Evolutionary conservation across 805 yeast species (phyloP), one percentile per base, ranked within the genome.

Genomic region (Nakazawaea holstii): DNA sequence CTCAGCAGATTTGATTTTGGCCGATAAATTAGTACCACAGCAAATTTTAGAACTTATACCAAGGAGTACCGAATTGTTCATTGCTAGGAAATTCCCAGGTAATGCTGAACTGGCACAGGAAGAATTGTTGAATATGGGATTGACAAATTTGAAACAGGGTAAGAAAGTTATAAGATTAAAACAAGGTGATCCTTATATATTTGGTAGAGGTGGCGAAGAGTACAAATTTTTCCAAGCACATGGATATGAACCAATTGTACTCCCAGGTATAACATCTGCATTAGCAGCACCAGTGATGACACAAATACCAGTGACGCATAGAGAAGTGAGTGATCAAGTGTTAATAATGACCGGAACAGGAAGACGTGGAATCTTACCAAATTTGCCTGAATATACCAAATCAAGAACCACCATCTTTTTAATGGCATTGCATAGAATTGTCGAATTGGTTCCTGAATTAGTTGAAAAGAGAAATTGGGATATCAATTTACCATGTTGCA

Each of bases 121-220:
- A 50, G 96, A 92, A 64, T 72, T 92, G 39, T 67, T 89, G 31
- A 69, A 73, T n/a, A 62, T 83, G 53, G 97, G 96, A 0, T 65
- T 92, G 14, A 74, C 73, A 31, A 84, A 82, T 0, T 62, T 89
- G 26, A 53, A 70, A 27, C 64, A 73, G 44, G 97, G 97, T 13
- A 73, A 79, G 57, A 80, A 79, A 48, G 96, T 92, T 1, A 95
- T 92, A 2, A 73, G 98, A 49, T 74, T 92, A 55, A 92, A 92
- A 64, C 98, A 92, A 66, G 98, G 98, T 31, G 98, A 92, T 62
- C 98, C 98, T 8, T 92, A 89, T 64, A 87, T 92, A 30, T 92
- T 88, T 62, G 98, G 98, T 3, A 79, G 98, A 53, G 98, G 98
- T 39, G 97, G 96, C 36, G 98, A 92, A 66, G 98, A 92, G 59